A percentile compares a stretch with the other conserved stretches of the same genome.
phyloP scores from a whole-genome alignment of 2,329 filamentous ascomycete genomes.

The Fonsecaea nubica region DNA sequence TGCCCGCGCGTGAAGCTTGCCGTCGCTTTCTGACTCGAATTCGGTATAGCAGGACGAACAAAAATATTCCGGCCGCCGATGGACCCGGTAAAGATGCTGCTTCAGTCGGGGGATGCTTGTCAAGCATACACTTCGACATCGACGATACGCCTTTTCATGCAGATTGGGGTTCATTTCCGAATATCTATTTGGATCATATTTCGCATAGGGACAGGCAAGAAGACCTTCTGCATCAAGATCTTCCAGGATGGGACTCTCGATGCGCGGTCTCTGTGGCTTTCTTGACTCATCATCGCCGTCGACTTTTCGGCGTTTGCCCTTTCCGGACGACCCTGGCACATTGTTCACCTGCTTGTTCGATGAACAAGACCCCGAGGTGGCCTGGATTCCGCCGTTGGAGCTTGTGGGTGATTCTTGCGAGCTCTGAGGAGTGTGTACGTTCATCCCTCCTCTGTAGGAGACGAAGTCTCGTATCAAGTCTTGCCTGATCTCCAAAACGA shows the following conservation, averaged over 20 bases:
- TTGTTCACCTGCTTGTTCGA: neutral
- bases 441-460: neutral
- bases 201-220: conserved; percentile 45
- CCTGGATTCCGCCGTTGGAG: neutral
- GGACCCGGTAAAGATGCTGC: conserved; percentile 33
- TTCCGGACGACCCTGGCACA: neutral
- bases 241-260: neutral
- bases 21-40: conserved; percentile 11
- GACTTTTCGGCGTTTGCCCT: neutral
- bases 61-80: conserved; percentile 24
- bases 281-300: conserved; percentile 10
- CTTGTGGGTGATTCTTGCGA: neutral
- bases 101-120: conserved; percentile 28
- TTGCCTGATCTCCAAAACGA: neutral
- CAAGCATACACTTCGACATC: conserved; percentile 18
- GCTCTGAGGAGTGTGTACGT: neutral
- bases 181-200: conserved; percentile 27
- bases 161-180: conserved; percentile 22
- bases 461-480: neutral
- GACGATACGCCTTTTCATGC: conserved; percentile 21
- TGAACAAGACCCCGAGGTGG: neutral
- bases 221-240: conserved; percentile 27
- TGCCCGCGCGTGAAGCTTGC: conserved; percentile 6
- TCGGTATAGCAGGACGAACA: conserved; percentile 21
- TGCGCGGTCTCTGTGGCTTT: conserved; percentile 8